A percentile compares a stretch with the other conserved stretches of the same genome.
These are phyloP conservation scores for Pugionium dolabratum DNA, from an alignment of 345 rosid genomes.

Conservation along the genomic window DNA sequence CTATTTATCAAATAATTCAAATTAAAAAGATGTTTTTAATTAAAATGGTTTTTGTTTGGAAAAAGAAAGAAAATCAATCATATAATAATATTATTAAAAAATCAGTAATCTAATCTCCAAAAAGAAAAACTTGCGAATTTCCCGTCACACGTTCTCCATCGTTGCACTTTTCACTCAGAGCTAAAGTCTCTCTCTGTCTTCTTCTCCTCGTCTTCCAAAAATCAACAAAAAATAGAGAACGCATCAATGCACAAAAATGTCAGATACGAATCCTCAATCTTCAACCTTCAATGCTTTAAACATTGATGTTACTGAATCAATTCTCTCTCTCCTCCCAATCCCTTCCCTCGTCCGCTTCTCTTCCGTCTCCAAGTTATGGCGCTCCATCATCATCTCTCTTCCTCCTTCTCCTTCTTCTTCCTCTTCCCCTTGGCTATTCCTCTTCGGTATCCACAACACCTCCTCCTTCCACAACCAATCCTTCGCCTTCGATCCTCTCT, in stretches of 20 bases:
- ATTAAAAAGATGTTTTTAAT: too few species aligned
- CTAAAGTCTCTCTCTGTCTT: constrained; percentile 3
- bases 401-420: constrained; percentile 29
- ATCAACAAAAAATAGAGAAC: not conserved
- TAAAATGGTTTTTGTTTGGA: too few species aligned
- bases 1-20: too few species aligned
- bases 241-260: constrained; percentile 26
- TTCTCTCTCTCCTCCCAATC: constrained; percentile 71
- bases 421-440: constrained; percentile 78
- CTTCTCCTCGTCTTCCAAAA: not conserved
- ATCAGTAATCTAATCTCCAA: not conserved
- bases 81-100: too few species aligned
- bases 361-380: constrained; percentile 70
- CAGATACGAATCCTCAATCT: constrained; percentile 39
- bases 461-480: constrained; percentile 73
- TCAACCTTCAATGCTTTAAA: constrained; percentile 51
- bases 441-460: constrained; percentile 86
- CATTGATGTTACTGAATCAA: constrained; percentile 56
- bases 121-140: constrained; percentile 8
- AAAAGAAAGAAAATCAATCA: too few species aligned
- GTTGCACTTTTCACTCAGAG: constrained; percentile 24
- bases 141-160: constrained; percentile 40
- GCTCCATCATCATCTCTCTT: constrained; percentile 50
- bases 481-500: constrained; percentile 77
- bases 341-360: constrained; percentile 75